Percentiles rank a stretch among this genome's conserved stretches.
phyloP scores from a whole-genome alignment of 331 rosid genomes.

The Telfairia occidentalis region DNA sequence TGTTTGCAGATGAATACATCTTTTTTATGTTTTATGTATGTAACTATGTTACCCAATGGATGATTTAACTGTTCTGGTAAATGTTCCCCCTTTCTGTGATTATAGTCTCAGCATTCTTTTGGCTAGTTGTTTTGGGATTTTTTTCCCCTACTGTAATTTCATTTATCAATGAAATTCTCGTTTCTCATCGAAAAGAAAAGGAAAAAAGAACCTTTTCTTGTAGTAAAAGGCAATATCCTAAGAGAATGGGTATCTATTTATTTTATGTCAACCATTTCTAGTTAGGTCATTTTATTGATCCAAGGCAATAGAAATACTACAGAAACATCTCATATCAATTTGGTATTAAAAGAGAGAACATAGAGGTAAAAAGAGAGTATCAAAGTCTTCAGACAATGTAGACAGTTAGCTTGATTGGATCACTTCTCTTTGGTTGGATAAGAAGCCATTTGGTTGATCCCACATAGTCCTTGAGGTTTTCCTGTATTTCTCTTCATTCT shows the following conservation, averaged over 20 bases:
- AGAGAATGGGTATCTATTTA: not conserved
- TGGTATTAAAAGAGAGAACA: slow-evolving; percentile 13
- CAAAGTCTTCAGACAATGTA: not conserved
- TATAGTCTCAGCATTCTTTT: not conserved
- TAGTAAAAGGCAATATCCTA: not conserved
- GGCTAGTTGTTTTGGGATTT: not conserved
- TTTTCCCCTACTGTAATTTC: not conserved
- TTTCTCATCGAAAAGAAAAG: not conserved
- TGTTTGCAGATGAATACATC: not conserved
- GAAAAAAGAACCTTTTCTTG: too few relatives aligned
- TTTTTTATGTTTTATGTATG: not conserved
- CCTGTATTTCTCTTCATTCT: slow-evolving; percentile 44
- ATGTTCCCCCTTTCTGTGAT: not conserved
- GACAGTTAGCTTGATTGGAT: slow-evolving; percentile 8
- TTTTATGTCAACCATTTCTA: not conserved
- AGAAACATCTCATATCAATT: slow-evolving; percentile 6
- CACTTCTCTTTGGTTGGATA: slow-evolving; percentile 38
- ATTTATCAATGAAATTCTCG: not conserved
- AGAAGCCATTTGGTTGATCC: slow-evolving; percentile 46
- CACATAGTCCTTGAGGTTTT: slow-evolving; percentile 43
- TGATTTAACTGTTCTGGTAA: not conserved
- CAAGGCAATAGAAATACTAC: not conserved
- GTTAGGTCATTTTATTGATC: not conserved
- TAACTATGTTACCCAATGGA: not conserved
- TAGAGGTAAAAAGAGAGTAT: not conserved